Percentiles rank a stretch among this genome's conserved stretches.
Evolutionary conservation across 441 rosid genomes (phyloP).

Genomic region (Erodium moschatum): DNA sequence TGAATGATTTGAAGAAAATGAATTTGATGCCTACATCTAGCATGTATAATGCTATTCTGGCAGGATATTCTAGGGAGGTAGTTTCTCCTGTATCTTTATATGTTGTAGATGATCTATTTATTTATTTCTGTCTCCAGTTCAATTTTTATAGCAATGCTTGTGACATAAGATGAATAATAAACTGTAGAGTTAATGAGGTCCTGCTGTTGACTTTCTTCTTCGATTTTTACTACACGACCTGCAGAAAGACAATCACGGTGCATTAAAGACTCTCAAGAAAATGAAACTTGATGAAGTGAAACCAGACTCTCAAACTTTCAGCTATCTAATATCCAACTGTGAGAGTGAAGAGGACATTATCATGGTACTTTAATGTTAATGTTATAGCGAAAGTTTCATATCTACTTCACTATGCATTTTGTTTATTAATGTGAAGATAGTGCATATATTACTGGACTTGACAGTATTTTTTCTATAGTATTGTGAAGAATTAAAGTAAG

Average conservation of each 20-base stretch:
- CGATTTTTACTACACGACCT: slow-evolving; percentile 18
- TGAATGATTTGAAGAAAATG: slow-evolving; percentile 51
- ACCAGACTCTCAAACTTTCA: slow-evolving; percentile 63
- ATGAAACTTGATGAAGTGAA: slow-evolving; percentile 58
- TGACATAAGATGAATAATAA: neutral
- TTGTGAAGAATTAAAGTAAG: slow-evolving; percentile 36
- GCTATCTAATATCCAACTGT: slow-evolving; percentile 53
- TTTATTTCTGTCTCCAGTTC: slow-evolving; percentile 3
- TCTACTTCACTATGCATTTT: neutral
- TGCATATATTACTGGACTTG: neutral
- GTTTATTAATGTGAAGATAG: neutral
- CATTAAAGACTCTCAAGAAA: slow-evolving; percentile 44
- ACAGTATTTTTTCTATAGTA: slow-evolving; percentile 35
- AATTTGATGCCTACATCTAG: slow-evolving; percentile 42
- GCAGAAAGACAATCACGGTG: slow-evolving; percentile 55
- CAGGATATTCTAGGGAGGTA: slow-evolving; percentile 75
- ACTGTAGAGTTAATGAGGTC: neutral
- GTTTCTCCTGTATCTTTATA: slow-evolving; percentile 16
- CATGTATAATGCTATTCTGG: slow-evolving; percentile 75
- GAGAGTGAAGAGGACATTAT: slow-evolving; percentile 45
- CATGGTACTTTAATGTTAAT: slow-evolving; percentile 39
- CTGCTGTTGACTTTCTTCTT: slow-evolving; percentile 10
- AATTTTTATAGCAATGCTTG: neutral
- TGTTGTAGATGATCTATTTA: slow-evolving; percentile 4
- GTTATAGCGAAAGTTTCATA: slow-evolving; percentile 10